phyloP scores from a whole-genome alignment of 768 basidiomycete species.

The Termitomyces sp. region DNA sequence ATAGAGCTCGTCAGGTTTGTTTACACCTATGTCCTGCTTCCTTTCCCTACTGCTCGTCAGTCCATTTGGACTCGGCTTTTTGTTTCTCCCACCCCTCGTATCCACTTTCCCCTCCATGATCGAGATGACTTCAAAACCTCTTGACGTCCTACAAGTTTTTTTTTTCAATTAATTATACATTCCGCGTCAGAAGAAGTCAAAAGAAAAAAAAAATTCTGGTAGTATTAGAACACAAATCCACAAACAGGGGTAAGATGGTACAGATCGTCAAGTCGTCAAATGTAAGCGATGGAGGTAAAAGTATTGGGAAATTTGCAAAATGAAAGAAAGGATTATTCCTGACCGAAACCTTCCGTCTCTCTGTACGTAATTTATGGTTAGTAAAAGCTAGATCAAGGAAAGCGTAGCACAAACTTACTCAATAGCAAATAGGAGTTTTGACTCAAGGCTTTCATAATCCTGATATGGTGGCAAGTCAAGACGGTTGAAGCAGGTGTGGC shows the following conservation, averaged over 20 bases:
- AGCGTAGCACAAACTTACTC: conserved; percentile 50
- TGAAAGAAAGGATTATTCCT: conserved; percentile 41
- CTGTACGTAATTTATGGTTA: conserved; percentile 31
- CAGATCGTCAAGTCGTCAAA: conserved; percentile 8
- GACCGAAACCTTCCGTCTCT: conserved; percentile 77
- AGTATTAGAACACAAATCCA: not conserved
- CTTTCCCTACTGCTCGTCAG: too few species aligned
- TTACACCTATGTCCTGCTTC: too few species aligned
- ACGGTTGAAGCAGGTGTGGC: conserved; percentile 93
- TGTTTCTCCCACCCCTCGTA: too few species aligned
- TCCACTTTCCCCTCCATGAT: too few species aligned
- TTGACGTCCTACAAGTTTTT: too few species aligned
- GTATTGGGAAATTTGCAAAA: not conserved
- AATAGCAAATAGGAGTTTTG: conserved; percentile 80
- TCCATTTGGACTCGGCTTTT: too few species aligned
- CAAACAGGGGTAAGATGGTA: conserved; percentile 1
- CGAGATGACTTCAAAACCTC: too few species aligned
- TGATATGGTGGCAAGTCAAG: conserved; percentile 88
- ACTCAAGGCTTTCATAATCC: conserved; percentile 83
- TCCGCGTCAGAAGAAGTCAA: not conserved
- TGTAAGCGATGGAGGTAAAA: conserved; percentile 1
- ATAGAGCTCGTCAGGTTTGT: too few species aligned
- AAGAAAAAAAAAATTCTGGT: not conserved
- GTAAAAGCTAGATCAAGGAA: conserved; percentile 1
- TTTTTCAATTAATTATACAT: not conserved